Evolutionary conservation across 139 green algal genomes (phyloP), one percentile per base, ranked within the genome.

Genomic region (Picochlorum sp.): DNA sequence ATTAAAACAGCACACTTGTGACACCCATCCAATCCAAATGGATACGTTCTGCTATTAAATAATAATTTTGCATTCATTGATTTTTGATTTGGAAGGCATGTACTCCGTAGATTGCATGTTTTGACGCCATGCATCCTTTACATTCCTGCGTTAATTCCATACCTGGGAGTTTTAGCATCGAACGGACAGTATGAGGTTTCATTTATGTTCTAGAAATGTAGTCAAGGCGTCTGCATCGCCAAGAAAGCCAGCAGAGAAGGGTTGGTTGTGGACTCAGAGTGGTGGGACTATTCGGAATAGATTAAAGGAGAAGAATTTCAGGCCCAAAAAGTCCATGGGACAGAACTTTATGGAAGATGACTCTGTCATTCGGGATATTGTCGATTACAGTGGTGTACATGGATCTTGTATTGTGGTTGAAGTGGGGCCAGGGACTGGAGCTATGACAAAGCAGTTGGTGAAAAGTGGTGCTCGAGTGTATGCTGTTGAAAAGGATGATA

Each of bases 301-400:
- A 9, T 7, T 54, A 9, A 18, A 21, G n/a, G 47, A 54, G 47
- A 54, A 54, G 47, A 54, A 54, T 54, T 54, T 54, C 5, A 54
- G 47, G n/a, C 47, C 47, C 2, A 54, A 54, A 54, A 54, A 54
- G 13, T 74, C 73, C 0, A 68, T 96, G 9, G 89, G 91, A 0
- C 92, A 98, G 69, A 95, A 98, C 61, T 97, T 97, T 70, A 49
- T 96, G 51, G 84, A 85, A 11, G 83, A 94, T 49, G 84, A 96
- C 24, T 60, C 47, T 10, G 71, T 96, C 0, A 71, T 95, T 46
- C 7, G n/a, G 6, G 59, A 77, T 41, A 89, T 95, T 34, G 79
- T 90, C 6, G 49, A 68, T 18, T 75, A 84, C 9, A 79, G 86
- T 7, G 69, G 37, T 1, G 56, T 98, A 6, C 26, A 69, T 10